Base-by-base conservation (phyloP, 257 asterid genomes). In the Ehretia macrophylla region DNA sequence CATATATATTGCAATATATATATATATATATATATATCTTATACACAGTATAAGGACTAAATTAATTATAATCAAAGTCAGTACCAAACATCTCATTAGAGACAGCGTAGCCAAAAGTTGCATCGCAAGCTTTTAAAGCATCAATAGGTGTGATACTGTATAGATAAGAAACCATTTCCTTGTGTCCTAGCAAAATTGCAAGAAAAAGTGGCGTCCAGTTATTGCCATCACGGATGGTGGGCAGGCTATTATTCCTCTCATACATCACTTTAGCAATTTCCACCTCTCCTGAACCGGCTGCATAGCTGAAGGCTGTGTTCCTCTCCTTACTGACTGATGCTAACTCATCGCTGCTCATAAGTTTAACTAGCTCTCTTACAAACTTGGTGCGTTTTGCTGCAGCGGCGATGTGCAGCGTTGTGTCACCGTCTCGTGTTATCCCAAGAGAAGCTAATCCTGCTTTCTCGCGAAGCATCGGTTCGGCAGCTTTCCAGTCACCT, bases 351-450 rank as follows among this genome's bases (percentile, higher is more conserved):
- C 0, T 0, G 14, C 11, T 3, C n/a, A 64, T 50, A 19, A 4
- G 6, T 14, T 42, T 8, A 4, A 70, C 61, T 18, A 70, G 51
- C 18, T 45, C 22, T 14, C 20, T 14, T 5, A 70, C 52, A 13
- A 70, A 51, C 10, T 10, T 14, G 1, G 42, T 63, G 39, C 21
- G 56, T 17, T 47, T 35, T 16, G 65, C 64, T 10, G 27, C 46
- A 8, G 67, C 62, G 35, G 75, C 75, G 14, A 64, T 0, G 60
- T 70, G 70, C 16, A 70, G 70, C 17, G 58, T 47, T 35, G 58
- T 63, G 22, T 58, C 58, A 22, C 45, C 65, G 3, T 12, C 12
- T 5, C 44, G 18, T 10, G 66, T 32, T 51, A 70, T 35, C 45
- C 6, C 13, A 22, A 0, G 4, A 1, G 6, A 13, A 10, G 16